A percentile compares a stretch with the other conserved stretches of the same genome.
These are phyloP conservation scores for Bipolaris sorokiniana DNA, from an alignment of 2,329 filamentous ascomycete genomes.

Conservation along the genomic window DNA sequence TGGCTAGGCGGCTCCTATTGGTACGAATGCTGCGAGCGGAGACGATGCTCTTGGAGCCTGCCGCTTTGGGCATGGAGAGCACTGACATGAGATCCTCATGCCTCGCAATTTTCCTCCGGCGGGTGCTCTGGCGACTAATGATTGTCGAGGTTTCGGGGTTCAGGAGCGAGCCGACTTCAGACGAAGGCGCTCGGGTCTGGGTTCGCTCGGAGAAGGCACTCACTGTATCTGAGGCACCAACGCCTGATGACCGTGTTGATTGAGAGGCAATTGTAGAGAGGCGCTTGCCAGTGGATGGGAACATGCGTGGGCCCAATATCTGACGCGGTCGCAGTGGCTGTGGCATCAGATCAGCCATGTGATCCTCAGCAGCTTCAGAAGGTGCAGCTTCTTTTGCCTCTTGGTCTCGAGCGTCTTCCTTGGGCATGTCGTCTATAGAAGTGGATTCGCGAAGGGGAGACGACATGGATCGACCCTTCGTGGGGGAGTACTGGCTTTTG, in stretches of 20 bases:
- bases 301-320: slow-evolving; percentile 52
- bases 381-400: slow-evolving; percentile 38
- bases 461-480: slow-evolving; percentile 47
- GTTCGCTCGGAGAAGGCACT: slow-evolving; percentile 29
- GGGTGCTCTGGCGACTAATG: slow-evolving; percentile 56
- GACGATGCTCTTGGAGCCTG: slow-evolving; percentile 70
- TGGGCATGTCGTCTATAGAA: slow-evolving; percentile 32
- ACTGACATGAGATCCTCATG: slow-evolving; percentile 95
- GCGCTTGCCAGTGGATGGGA: slow-evolving; percentile 61
- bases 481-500: slow-evolving; percentile 48
- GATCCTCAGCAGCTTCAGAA: slow-evolving; percentile 47
- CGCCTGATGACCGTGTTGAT: slow-evolving; percentile 25
- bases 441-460: slow-evolving; percentile 36
- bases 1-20: slow-evolving; percentile 69
- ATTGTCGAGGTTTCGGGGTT: slow-evolving; percentile 45
- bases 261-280: slow-evolving; percentile 65
- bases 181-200: slow-evolving; percentile 28
- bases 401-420: slow-evolving; percentile 29
- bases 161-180: slow-evolving; percentile 38
- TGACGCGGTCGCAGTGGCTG: slow-evolving; percentile 40
- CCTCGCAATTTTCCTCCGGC: slow-evolving; percentile 75
- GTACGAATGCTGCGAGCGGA: slow-evolving; percentile 81
- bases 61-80: slow-evolving; percentile 71
- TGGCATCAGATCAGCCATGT: slow-evolving; percentile 40
- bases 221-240: slow-evolving; percentile 24